phyloP scores from a whole-genome alignment of 2,329 filamentous ascomycete genomes.

The Stachybotrys chlorohalonatus region DNA sequence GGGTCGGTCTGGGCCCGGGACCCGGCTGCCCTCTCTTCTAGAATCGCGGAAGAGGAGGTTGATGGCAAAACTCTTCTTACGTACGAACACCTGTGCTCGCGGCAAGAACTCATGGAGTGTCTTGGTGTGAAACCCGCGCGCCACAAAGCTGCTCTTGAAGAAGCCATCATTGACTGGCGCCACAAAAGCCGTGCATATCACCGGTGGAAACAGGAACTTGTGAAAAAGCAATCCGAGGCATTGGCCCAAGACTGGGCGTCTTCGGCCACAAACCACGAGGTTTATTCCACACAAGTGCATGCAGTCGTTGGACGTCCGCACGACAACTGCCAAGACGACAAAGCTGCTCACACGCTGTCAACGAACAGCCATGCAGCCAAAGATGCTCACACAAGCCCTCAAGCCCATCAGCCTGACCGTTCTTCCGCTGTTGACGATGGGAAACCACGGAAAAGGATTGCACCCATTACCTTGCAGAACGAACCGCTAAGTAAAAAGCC shows the following conservation, averaged over 20 bases:
- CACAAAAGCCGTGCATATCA: slow-evolving; percentile 40
- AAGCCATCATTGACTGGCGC: slow-evolving; percentile 49
- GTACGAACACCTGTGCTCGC: slow-evolving; percentile 37
- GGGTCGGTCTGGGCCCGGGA: slow-evolving; percentile 42
- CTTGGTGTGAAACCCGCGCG: slow-evolving; percentile 49
- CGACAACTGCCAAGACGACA: no score
- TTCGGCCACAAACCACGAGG: no score
- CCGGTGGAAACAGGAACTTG: slow-evolving; percentile 15
- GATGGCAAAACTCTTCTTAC: slow-evolving; percentile 57
- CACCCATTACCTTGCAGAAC: slow-evolving; percentile 13
- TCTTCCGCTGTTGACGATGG: slow-evolving; percentile 3
- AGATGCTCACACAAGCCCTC: not conserved
- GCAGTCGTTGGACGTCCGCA: no score
- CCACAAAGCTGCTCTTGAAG: slow-evolving; percentile 47
- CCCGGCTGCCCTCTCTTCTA: slow-evolving; percentile 37
- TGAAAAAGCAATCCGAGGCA: slow-evolving; percentile 7
- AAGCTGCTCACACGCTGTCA: no score
- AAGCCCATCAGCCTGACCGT: not conserved
- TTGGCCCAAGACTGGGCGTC: no score
- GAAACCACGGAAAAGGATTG: slow-evolving; percentile 17
- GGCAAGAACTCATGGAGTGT: slow-evolving; percentile 40
- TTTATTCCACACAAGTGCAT: no score
- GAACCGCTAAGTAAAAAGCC: slow-evolving; percentile 6
- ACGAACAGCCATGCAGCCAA: no score
- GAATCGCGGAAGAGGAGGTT: slow-evolving; percentile 53